These are phyloP conservation scores for Fusarium ramigenum DNA, from an alignment of 2,329 filamentous ascomycete species.

Conservation along the genomic window DNA sequence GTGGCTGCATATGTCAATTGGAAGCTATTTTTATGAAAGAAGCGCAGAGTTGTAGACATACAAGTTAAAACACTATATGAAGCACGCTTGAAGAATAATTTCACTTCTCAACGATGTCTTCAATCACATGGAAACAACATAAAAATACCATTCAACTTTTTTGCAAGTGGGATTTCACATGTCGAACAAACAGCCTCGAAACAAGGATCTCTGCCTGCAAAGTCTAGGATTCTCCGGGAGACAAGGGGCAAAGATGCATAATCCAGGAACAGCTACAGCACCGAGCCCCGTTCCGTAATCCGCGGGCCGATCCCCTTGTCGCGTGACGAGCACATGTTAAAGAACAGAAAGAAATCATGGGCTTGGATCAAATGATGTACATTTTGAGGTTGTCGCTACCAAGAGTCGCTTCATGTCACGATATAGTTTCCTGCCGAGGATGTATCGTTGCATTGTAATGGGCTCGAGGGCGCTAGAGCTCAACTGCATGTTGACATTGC, in stretches of 20 bases:
- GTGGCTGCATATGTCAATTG: neutral
- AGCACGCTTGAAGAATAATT: neutral
- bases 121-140: conserved; percentile 2
- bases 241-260: conserved; percentile 34
- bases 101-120: neutral
- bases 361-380: neutral
- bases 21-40: neutral
- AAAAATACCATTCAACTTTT: neutral
- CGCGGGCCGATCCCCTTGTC: conserved; percentile 34
- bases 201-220: conserved; percentile 25
- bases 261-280: conserved; percentile 35
- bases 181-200: conserved; percentile 17
- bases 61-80: rapidly evolving
- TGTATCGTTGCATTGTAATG: conserved; percentile 20
- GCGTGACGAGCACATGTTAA: conserved; percentile 35
- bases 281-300: conserved; percentile 28
- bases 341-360: neutral
- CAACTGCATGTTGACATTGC: conserved; percentile 31
- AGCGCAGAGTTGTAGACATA: neutral
- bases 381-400: neutral
- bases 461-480: conserved; percentile 26
- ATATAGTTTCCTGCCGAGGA: conserved; percentile 16
- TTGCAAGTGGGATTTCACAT: conserved; percentile 36
- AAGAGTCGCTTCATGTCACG: neutral
- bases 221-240: conserved; percentile 18